Evolutionary conservation across 78 protist genomes (phyloP).

Genomic region (Tieghemostelium lacteum): DNA sequence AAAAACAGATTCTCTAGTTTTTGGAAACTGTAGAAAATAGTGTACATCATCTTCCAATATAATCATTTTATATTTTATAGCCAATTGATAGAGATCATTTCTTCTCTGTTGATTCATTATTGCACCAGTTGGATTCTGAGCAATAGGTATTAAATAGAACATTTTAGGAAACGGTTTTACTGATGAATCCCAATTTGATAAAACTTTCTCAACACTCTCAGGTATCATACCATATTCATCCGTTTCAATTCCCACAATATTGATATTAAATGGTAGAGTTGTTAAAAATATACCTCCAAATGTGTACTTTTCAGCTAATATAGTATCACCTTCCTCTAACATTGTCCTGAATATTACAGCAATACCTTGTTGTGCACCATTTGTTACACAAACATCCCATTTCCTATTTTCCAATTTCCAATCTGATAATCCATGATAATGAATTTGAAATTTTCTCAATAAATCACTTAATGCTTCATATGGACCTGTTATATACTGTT

Average conservation of each 20-base stretch:
- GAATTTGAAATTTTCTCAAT: no score
- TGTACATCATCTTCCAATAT: constrained; percentile 14
- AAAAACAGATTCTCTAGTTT: not conserved
- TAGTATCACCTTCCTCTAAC: not conserved
- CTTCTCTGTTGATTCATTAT: not conserved
- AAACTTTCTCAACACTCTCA: constrained; percentile 3
- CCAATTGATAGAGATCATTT: not conserved
- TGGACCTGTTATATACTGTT: no score
- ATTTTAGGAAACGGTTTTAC: not conserved
- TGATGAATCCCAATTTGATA: constrained; percentile 42
- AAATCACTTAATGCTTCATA: no score
- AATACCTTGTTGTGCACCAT: not conserved
- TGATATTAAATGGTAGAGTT: not conserved
- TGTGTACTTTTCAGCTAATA: not conserved
- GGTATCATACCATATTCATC: constrained; percentile 63
- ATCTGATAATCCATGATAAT: no score
- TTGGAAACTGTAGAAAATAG: constrained; percentile 4
- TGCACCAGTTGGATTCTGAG: constrained; percentile 23
- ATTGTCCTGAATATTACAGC: not conserved
- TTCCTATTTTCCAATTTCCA: no score
- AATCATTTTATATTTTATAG: not conserved
- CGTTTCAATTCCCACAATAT: constrained; percentile 9
- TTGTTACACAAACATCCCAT: not conserved
- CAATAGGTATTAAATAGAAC: not conserved
- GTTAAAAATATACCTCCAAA: constrained; percentile 15